phyloP scores from a whole-genome alignment of 2,329 filamentous ascomycete genomes.

The Cercospora janseana region DNA sequence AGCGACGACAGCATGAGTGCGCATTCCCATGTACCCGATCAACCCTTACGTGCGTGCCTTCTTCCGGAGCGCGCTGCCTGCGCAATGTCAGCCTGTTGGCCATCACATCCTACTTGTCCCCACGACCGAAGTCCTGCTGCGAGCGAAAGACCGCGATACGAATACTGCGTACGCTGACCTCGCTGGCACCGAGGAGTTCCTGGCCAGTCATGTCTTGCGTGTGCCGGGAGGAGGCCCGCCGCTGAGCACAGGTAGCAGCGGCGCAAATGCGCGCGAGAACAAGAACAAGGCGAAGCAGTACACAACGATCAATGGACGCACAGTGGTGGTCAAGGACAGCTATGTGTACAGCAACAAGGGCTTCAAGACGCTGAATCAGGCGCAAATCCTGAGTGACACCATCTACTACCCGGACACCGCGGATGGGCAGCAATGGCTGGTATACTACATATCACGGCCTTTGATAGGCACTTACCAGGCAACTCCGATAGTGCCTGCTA shows the following conservation, averaged over 20 bases:
- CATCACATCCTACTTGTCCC: slow-evolving; percentile 94
- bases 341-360: slow-evolving; percentile 96
- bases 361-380: slow-evolving; percentile 91
- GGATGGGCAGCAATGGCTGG: slow-evolving; percentile 88
- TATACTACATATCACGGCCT: slow-evolving; percentile 93
- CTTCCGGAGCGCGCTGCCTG: slow-evolving; percentile 90
- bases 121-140: slow-evolving; percentile 85
- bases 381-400: slow-evolving; percentile 77
- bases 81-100: slow-evolving; percentile 87
- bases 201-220: slow-evolving; percentile 93
- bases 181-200: slow-evolving; percentile 86
- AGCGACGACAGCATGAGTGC: slow-evolving; percentile 14
- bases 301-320: slow-evolving; percentile 86
- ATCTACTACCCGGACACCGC: slow-evolving; percentile 88
- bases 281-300: slow-evolving; percentile 93
- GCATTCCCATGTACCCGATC: slow-evolving; percentile 59
- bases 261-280: slow-evolving; percentile 68
- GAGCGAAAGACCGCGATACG: slow-evolving; percentile 82
- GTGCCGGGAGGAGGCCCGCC: slow-evolving; percentile 60
- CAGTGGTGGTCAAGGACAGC: slow-evolving; percentile 89
- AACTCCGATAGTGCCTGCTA: slow-evolving; percentile 66
- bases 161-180: slow-evolving; percentile 74
- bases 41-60: slow-evolving; percentile 98
- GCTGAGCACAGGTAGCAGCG: slow-evolving; percentile 48
- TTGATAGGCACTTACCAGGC: slow-evolving; percentile 81